Evolutionary conservation across 2,329 filamentous ascomycete genomes (phyloP), one percentile per base, ranked within the genome.

Genomic region (Magnaporthales sp.): DNA sequence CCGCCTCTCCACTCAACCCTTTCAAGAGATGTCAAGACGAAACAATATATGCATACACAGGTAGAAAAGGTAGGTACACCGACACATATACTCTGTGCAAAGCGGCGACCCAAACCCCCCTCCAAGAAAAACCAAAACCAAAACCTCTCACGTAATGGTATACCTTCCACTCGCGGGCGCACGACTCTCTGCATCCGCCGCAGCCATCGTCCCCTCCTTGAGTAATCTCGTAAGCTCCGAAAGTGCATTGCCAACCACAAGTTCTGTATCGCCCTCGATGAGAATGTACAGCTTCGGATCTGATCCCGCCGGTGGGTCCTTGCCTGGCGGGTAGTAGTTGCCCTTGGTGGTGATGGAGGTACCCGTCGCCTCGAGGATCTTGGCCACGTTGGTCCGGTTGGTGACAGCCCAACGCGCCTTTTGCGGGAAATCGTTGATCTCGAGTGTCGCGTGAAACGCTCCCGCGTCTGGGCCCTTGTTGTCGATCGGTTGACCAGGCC

Each of bases 401-500:
- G 95, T 99, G 80, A 99, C 95, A 11, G 93, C 94, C 95, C 95
- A 99, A 72, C 95, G 88, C 70, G 95, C 95, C 83, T 97, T 98
- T 77, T 99, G 95, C 38, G 95, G 95, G 78, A 98, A 98, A 79
- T 99, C 95, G 78, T 99, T 99, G 86, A 99, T 99, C 78, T 98
- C 95, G 69, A 99, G 84, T 4, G 94, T 98, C 19, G 95, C 93
- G 77, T 99, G 95, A 84, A 93, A 99, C 0, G 93, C 93, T 65
- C 95, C 95, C 3, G 95, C 95, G 77, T 99, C 95, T 0, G 95
- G 95, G 0, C 95, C 95, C 78, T 97, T 97, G 80, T 99, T 99
- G 81, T 99, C 95, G 75, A 97, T 96, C 8, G 95, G 93, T 69
- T 96, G 93, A 15, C 95, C 95, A 4, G 92, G 90, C 68, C 95